Base-by-base conservation (phyloP, 768 basidiomycete genomes). In the Podaxis mareebaensis region DNA sequence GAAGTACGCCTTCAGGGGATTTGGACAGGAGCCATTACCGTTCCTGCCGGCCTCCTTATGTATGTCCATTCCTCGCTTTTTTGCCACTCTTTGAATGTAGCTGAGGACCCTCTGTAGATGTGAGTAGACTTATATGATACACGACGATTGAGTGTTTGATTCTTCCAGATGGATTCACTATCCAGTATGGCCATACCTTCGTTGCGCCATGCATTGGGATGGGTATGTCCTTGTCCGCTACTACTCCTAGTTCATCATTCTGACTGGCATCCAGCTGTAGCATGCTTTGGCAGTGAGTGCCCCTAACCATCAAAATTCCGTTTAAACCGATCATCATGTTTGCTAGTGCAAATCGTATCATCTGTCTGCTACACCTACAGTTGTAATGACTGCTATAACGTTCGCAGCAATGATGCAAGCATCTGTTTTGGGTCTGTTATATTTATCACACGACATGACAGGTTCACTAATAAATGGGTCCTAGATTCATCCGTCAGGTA, bases 341-440 rank as follows among this genome's bases (percentile, higher is more conserved):
- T 24, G 28, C 6, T 53, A 77, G 76, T 76, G 26, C 76, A 77
- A 68, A 76, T 77, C 20, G 67, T 77, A 24, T 71, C 72, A 10
- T 77, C 76, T 0, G 75, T 77, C 3, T 75, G 74, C 54, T 78
- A 77, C 65, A 77, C 77, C 1, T 77, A 78, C 60, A 77, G 76
- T 61, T 77, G 75, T 60, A 75, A 76, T 53, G 77, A 78, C 64
- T 78, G 77, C 64, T 77, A 77, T 64, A 70, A 72, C 17, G 68
- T 71, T 2, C 68, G 74, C 26, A 77, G 76, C 62, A 77, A 77
- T 59, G 77, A 78, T 53, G 75, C 75, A 28, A 77, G 76, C 60
- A 76, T 75, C 56, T 77, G 76, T 58, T 78, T 78, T 67, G 77
- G 75, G 77, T 77, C 52, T 4, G 72, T 68, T 11, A 30, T 49